Evolutionary conservation across 306 rosid genomes (phyloP), one percentile per base, ranked within the genome.

Genomic region (Gleditsia sinensis): DNA sequence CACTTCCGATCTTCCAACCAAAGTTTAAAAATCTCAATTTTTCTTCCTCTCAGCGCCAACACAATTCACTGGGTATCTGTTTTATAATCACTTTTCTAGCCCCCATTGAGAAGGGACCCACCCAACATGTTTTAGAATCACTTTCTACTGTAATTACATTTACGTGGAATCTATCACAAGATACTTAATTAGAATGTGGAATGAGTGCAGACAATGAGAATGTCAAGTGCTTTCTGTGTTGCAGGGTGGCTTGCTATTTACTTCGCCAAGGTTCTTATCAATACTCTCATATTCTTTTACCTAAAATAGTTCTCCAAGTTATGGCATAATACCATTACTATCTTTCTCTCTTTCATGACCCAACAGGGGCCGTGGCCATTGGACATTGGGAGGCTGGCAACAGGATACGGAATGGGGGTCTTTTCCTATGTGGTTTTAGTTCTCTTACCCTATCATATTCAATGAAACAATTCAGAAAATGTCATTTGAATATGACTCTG

Each of bases 341-440:
- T 21, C 49, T 75, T 71, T 28, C 27, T 55, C 59, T 60, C 48
- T 78, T 80, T 75, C 45, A 27, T 68, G 39, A 61, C n/a, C 57
- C 28, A 8, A 34, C 54, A 94, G 98, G 90, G 86, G 3, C 78
- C 88, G 45, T 71, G 78, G 70, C 59, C 86, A 82, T 84, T 94
- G 90, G 90, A 90, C 86, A 80, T 88, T 82, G 98, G 93, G 69
- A 90, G 97, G 85, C 79, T 91, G 72, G 90, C 91, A 71, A 94
- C 95, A n/a, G 98, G 98, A 80, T 94, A 88, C 73, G 98, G 96
- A 84, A 94, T 94, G 97, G 98, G 98, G 78, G 85, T 92, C 34
- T 94, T 87, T 77, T 94, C 97, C 43, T 94, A 80, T 30, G 96
- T 91, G 89, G 98, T 76, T 70, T 9, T 61, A 19, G 43, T 77